Base-by-base conservation (phyloP, 305 asterid species). In the Fraxinus sp. region DNA sequence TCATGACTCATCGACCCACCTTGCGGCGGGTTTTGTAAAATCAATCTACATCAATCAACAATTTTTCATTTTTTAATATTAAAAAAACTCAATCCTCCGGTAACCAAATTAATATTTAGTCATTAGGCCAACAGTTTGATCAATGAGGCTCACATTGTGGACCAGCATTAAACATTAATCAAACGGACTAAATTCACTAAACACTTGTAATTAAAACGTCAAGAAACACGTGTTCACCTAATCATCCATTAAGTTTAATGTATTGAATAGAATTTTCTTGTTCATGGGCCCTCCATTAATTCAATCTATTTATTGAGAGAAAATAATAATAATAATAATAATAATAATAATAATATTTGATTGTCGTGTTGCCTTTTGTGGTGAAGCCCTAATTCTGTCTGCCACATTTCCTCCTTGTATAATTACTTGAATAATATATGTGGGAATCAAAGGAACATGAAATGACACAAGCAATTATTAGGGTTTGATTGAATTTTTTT, bases 381-480 rank as follows among this genome's bases (percentile, higher is more conserved):
- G 87, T 72, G 86, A 85, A 81, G 74, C 66, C 79, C 49, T 62
- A 66, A 83, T 80, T 75, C 80, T 90, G 91, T 90, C 91, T 81
- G 90, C 91, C 92, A 89, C 87, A 80, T 70, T 7, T 75, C 8
- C 77, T 75, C 8, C 77, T 71, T 22, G 62, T 43, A 83, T 81
- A 81, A 75, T 46, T 74, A 28, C 6, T 41, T 73, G 77, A 3
- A 1, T 73, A 11, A 83, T 64, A 30, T 81, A 64, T 85, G 88
- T 84, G 77, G 89, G 91, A 86, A 90, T 88, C 92, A 80, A 84
- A 2, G 88, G 84, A 71, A 84, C 92, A 87, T 75, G 86, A 81
- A 59, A 78, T 24, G 92, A 85, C 90, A 83, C 81, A 8, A 86
- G 77, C 84, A 80, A 80, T 76, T 82, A 32, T n/a, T 79, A 84